Conservation (phyloP, 2,329 filamentous ascomycete genomes). For the Immersiporthe knoxdaviesiana region DNA sequence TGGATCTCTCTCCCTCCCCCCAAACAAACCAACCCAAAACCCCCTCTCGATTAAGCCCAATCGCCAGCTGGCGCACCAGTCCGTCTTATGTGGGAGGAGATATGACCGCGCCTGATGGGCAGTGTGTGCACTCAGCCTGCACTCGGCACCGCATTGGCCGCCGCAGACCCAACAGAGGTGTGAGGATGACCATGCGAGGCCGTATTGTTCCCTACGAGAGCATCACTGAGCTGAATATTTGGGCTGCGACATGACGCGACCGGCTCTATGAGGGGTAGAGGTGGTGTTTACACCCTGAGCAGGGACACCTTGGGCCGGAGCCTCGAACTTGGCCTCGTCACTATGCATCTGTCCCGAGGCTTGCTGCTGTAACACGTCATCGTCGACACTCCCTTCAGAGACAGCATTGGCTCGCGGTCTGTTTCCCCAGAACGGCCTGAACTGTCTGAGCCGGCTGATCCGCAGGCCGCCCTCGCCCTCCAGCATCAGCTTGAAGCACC, state of each 20-base stretch:
- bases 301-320: neutral
- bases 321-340: neutral
- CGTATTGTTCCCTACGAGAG: neutral
- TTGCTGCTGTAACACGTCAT: neutral
- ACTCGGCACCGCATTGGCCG: neutral
- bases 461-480: constrained; percentile 26
- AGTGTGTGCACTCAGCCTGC: neutral
- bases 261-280: neutral
- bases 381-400: neutral
- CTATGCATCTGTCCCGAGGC: neutral
- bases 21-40: no score
- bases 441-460: neutral
- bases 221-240: neutral
- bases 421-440: neutral
- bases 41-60: neutral
- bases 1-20: no score
- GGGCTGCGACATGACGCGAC: neutral
- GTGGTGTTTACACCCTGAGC: neutral
- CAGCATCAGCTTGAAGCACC: constrained; percentile 34
- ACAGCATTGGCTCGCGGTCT: neutral
- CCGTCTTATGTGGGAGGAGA: neutral
- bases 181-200: neutral
- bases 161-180: neutral
- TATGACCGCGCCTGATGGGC: neutral
- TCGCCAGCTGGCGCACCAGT: neutral